Conservation (phyloP, 1,139 yeast species). For the Yamadazyma pseudoaaseri region DNA sequence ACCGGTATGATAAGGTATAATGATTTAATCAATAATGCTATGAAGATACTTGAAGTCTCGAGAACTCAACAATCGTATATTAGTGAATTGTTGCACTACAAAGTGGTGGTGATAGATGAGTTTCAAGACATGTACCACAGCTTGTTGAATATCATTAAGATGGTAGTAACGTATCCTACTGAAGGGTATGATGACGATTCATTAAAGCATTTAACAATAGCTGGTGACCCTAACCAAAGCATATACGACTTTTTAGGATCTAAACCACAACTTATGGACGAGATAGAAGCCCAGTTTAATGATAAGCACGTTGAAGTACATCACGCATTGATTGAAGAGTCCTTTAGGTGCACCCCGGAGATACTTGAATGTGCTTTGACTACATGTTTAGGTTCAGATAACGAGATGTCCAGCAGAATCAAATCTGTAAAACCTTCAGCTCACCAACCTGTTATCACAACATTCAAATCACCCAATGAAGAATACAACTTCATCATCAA, state of each 20-base stretch:
- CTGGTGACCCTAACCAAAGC: conserved; percentile 76
- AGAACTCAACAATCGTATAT: conserved; percentile 14
- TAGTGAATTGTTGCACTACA: conserved; percentile 24
- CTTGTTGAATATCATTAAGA: conserved; percentile 45
- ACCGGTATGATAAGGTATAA: conserved; percentile 38
- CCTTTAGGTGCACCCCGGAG: conserved; percentile 61
- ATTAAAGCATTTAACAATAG: conserved; percentile 55
- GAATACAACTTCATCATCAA: conserved; percentile 42
- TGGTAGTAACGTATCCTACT: conserved; percentile 34
- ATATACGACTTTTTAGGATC: conserved; percentile 68
- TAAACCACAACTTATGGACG: conserved; percentile 29
- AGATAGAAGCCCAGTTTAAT: conserved; percentile 25
- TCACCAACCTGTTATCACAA: conserved; percentile 30
- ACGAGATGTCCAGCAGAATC: conserved; percentile 8
- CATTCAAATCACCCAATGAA: conserved; percentile 24
- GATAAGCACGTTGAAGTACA: conserved; percentile 22
- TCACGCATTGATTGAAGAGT: conserved; percentile 40
- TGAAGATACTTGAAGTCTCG: conserved; percentile 21
- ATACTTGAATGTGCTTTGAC: conserved; percentile 43
- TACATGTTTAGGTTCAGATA: conserved; percentile 17
- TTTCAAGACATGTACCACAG: conserved; percentile 67
- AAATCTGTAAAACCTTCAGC: conserved; percentile 21
- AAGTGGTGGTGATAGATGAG: conserved; percentile 64
- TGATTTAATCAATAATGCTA: conserved; percentile 34
- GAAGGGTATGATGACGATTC: conserved; percentile 10